Evolutionary conservation across 2,329 filamentous ascomycete species (phyloP), one percentile per base, ranked within the genome.

Genomic region (Chaetomium strumarium): DNA sequence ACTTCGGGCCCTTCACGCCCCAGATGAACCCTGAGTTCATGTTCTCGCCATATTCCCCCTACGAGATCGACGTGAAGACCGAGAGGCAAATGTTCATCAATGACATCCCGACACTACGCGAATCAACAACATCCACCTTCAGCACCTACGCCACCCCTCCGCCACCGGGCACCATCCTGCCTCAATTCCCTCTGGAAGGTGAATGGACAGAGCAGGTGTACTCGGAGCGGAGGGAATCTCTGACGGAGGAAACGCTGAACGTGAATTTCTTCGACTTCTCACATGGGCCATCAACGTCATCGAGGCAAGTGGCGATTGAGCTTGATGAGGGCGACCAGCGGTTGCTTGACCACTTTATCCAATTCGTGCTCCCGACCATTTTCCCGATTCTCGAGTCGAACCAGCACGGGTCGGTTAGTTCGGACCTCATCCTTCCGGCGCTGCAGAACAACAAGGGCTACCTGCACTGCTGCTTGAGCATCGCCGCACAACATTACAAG

Each of bases 11-110:
- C 65, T 87, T 86, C 72, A 80, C 70, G 24, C 70, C 74, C 16
- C 77, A 80, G 72, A 79, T 85, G 71, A 86, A 80, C 60, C 72
- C 76, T 12, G 79, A 86, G 67, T 70, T 81, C 64, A 75, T 80
- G 70, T 77, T 78, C 55, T 68, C 68, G 58, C 73, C 79, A 58
- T 86, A 80, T 58, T 81, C 86, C 17, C 90, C 91, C 0, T 96
- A 95, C 67, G 92, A 96, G 70, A 85, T 96, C 56, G 92, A 96
- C 68, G 87, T 97, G 74, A 95, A 92, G 78, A 96, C 91, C 1
- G 92, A 96, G 73, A 81, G 89, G 59, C 90, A 96, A 62, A 90
- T 95, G 76, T 96, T 88, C 69, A 84, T 96, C 70, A 90, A 96
- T 64, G 88, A 96, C 66, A 80, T 96, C 51, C 90, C 89, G 5